Evolutionary conservation across 2,329 filamentous ascomycete genomes (phyloP).

Genomic region (Xylariaceae sp.): DNA sequence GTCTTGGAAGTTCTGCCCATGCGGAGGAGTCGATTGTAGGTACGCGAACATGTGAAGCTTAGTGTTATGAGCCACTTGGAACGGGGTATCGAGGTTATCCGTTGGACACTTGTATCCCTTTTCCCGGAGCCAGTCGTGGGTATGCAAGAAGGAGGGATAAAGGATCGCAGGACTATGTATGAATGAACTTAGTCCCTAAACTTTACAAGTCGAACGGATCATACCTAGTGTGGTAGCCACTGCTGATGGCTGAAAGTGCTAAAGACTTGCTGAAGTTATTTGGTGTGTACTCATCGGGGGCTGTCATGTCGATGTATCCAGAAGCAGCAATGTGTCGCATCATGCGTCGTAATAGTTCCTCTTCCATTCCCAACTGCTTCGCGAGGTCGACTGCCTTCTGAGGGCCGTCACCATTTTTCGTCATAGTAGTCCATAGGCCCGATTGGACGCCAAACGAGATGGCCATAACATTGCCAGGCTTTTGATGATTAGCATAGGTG

Average conservation of each 20-base stretch:
- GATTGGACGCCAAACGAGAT: slow-evolving; percentile 20
- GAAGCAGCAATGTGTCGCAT: slow-evolving; percentile 47
- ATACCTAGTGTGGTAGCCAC: slow-evolving; percentile 38
- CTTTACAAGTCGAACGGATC: too few relatives aligned
- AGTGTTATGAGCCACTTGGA: slow-evolving; percentile 22
- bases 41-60: slow-evolving; percentile 24
- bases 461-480: slow-evolving; percentile 20
- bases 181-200: background rate
- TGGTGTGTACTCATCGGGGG: slow-evolving; percentile 43
- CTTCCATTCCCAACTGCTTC: slow-evolving; percentile 14
- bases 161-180: slow-evolving; percentile 9
- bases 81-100: slow-evolving; percentile 28
- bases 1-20: slow-evolving; percentile 25
- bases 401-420: slow-evolving; percentile 11
- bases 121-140: slow-evolving; percentile 15
- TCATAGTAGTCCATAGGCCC: slow-evolving; percentile 16
- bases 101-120: slow-evolving; percentile 22
- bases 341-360: slow-evolving; percentile 29
- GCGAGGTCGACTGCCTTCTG: slow-evolving; percentile 14
- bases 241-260: slow-evolving; percentile 42
- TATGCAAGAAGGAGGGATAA: slow-evolving; percentile 7
- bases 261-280: slow-evolving; percentile 48
- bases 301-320: slow-evolving; percentile 47
- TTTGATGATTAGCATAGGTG: background rate
- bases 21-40: slow-evolving; percentile 19